Conservation (phyloP, 2,329 filamentous ascomycete genomes). For the Cercospora sojina region DNA sequence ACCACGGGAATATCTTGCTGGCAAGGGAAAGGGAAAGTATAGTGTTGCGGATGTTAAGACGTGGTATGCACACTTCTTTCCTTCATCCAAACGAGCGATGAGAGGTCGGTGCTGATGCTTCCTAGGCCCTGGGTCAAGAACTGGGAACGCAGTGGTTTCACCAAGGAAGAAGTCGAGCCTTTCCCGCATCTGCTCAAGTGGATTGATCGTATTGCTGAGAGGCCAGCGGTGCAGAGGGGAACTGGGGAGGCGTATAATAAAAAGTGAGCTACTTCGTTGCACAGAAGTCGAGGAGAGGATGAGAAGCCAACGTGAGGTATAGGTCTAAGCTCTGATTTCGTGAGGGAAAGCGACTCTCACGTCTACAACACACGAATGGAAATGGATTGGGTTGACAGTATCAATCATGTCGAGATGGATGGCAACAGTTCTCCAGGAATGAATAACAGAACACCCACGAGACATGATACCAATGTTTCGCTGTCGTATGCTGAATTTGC, state of each 20-base stretch:
- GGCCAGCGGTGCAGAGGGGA: constrained; percentile 51
- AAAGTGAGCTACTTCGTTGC: constrained; percentile 25
- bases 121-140: constrained; percentile 49
- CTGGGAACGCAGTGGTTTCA: constrained; percentile 47
- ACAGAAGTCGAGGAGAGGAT: background rate
- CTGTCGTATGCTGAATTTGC: no score
- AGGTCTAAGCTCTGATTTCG: background rate
- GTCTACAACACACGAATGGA: no score
- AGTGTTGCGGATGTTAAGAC: constrained; percentile 55
- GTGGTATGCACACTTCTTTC: constrained; percentile 41
- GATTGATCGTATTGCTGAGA: constrained; percentile 53
- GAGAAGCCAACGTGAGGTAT: background rate
- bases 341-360: no score
- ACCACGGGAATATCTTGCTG: constrained; percentile 54
- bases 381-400: no score
- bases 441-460: no score
- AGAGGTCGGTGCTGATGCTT: background rate
- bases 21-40: constrained; percentile 56
- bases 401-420: no score
- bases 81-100: background rate
- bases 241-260: constrained; percentile 41
- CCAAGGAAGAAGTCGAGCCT: constrained; percentile 49
- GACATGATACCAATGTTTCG: no score
- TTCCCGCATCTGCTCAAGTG: constrained; percentile 56
- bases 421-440: no score